A percentile compares a stretch with the other conserved stretches of the same genome.
phyloP scores from a whole-genome alignment of 2,329 filamentous ascomycete species.

The Penicillium frequentans region DNA sequence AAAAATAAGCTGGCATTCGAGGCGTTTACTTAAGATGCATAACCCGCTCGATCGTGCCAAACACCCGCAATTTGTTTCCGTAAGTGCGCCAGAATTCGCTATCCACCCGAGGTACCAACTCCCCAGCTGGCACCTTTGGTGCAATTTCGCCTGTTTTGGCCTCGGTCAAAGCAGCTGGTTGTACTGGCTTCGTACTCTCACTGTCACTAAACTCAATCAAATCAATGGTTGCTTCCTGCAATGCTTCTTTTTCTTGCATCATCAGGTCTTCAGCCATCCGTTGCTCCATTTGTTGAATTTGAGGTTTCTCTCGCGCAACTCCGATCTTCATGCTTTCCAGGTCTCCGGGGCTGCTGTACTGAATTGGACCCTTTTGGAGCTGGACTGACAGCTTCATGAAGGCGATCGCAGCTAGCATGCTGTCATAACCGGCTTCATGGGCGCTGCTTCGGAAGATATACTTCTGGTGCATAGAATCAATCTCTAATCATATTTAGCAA shows the following conservation, averaged over 20 bases:
- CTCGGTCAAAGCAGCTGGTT: neutral
- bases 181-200: neutral
- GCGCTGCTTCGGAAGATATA: slow-evolving; percentile 26
- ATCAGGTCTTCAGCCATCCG: neutral
- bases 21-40: slow-evolving; percentile 25
- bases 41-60: slow-evolving; percentile 58
- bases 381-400: slow-evolving; percentile 58
- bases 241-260: neutral
- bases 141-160: slow-evolving; percentile 13
- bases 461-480: slow-evolving; percentile 32
- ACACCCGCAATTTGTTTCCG: slow-evolving; percentile 44
- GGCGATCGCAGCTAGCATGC: slow-evolving; percentile 59
- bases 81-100: slow-evolving; percentile 53
- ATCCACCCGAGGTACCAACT: slow-evolving; percentile 54
- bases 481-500: slow-evolving; percentile 18
- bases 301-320: neutral
- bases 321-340: neutral
- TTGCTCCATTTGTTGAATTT: neutral
- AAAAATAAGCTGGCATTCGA: neutral
- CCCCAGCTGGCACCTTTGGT: slow-evolving; percentile 32
- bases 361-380: slow-evolving; percentile 30
- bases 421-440: slow-evolving; percentile 66
- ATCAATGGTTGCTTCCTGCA: neutral
- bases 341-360: neutral
- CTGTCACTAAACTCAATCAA: slow-evolving; percentile 5